Evolutionary conservation across 352 stramenopile species (phyloP), one percentile per base, ranked within the genome.

Genomic region (Phytophthora rubi): DNA sequence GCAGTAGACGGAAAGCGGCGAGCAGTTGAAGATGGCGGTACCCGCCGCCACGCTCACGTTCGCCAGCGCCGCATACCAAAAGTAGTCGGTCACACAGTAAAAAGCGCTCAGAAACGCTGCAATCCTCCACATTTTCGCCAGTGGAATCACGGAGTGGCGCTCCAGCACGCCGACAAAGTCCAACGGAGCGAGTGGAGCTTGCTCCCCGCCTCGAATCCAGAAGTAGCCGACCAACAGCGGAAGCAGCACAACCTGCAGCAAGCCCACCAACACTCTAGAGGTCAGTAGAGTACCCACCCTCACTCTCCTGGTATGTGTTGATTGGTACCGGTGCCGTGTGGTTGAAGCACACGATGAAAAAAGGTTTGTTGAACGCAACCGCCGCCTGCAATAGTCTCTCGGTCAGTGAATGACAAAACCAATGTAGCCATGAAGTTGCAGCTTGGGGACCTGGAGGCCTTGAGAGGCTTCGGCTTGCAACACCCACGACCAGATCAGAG

Each of bases 341-440:
- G 52, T 87, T 83, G 47, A 86, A 89, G 48, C 79, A 83, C 30
- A 85, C 77, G 56, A 89, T 76, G 75, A 89, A 89, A 60, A 85
- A 86, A 8, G 81, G 81, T 69, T 84, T 86, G 68, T 80, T 73
- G 60, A 83, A 79, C 21, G 65, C 52, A 13, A 68, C 32, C 16
- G 59, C 65, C 2, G 53, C 68, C 61, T 55, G 37, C 10, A 55
- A 55, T 39, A 55, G 23, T 6, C 35, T 42, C 35, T 4, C 5
- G 13, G 13, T 10, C 35, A 39, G 33, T 45, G 16, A 5, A 16
- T 16, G 3, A 44, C 37, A 45, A 45, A 7, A 30, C 26, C 26
- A 30, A 6, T 8, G 37, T 4, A 39, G 33, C n/a, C 6, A 52
- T 52, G 45, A 9, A 53, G 12, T 30, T 33, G 18, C 21, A 33